Conservation (phyloP, 495 filamentous ascomycete species). For the Xylaria curta region DNA sequence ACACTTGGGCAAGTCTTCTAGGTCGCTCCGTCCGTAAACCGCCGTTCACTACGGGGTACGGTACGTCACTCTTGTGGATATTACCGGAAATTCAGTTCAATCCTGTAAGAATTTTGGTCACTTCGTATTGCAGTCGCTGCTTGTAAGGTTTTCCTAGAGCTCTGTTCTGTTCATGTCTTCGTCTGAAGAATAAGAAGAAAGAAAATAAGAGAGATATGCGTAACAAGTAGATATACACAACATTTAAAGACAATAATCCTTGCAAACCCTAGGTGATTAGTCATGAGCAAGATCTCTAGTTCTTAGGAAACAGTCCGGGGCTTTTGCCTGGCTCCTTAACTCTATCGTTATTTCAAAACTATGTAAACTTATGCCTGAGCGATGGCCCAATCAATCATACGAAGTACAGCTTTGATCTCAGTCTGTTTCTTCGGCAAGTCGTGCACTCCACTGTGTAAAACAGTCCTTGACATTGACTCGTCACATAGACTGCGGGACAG, state of each 20-base stretch:
- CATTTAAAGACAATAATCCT: too few relatives aligned
- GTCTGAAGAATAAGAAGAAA: too few relatives aligned
- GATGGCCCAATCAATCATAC: neutral
- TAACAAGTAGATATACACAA: too few relatives aligned
- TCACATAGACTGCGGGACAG: neutral
- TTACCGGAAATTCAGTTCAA: neutral
- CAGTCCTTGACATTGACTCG: neutral
- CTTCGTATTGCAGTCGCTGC: too few relatives aligned
- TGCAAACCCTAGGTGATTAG: neutral
- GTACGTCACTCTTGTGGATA: neutral
- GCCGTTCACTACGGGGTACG: neutral
- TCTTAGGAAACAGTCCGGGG: neutral
- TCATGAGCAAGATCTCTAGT: neutral
- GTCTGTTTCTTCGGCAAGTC: neutral
- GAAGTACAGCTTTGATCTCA: constrained; percentile 4
- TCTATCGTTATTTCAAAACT: neutral
- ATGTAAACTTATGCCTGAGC: neutral
- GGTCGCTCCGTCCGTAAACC: neutral
- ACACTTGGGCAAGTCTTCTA: neutral
- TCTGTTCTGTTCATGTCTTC: too few relatives aligned
- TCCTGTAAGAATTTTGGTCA: neutral
- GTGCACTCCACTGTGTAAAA: neutral
- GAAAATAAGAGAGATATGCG: too few relatives aligned
- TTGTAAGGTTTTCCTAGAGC: too few relatives aligned
- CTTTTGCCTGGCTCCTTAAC: neutral